Percentiles rank a stretch among this genome's conserved stretches.
phyloP scores from a whole-genome alignment of 2,329 filamentous ascomycete genomes.

The Curvularia eragrostidis region DNA sequence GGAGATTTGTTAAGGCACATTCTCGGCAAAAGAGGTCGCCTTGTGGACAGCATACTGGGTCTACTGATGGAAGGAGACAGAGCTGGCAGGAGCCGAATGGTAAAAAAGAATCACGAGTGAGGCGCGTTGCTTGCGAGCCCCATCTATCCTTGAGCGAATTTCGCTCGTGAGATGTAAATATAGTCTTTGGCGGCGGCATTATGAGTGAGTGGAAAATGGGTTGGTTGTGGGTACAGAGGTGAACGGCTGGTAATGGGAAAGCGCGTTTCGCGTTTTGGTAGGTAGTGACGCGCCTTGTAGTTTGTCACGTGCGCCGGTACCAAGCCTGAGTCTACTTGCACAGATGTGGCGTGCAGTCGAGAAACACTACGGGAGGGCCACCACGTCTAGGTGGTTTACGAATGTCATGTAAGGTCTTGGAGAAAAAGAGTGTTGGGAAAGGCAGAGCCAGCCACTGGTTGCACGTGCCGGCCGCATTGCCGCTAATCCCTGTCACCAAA shows the following conservation, averaged over 20 bases:
- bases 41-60: conserved; percentile 77
- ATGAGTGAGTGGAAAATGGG: background rate
- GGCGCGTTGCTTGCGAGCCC: conserved; percentile 81
- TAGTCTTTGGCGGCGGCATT: conserved; percentile 52
- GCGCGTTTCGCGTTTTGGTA: background rate
- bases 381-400: background rate
- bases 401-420: background rate
- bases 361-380: background rate
- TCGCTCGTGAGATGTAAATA: conserved; percentile 94
- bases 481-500: conserved; percentile 27
- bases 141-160: conserved; percentile 80
- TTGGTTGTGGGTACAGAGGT: background rate
- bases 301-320: background rate
- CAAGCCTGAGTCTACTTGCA: background rate
- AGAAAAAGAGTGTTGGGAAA: conserved; percentile 1
- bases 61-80: conserved; percentile 80
- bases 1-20: conserved; percentile 88
- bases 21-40: conserved; percentile 96
- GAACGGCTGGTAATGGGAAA: background rate
- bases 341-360: background rate
- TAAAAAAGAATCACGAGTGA: conserved; percentile 89
- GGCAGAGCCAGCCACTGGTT: conserved; percentile 18
- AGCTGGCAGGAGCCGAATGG: conserved; percentile 88
- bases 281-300: background rate
- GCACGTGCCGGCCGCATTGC: conserved; percentile 12